Evolutionary conservation across 495 filamentous ascomycete species (phyloP).

Genomic region (Aspergillus indologenus): DNA sequence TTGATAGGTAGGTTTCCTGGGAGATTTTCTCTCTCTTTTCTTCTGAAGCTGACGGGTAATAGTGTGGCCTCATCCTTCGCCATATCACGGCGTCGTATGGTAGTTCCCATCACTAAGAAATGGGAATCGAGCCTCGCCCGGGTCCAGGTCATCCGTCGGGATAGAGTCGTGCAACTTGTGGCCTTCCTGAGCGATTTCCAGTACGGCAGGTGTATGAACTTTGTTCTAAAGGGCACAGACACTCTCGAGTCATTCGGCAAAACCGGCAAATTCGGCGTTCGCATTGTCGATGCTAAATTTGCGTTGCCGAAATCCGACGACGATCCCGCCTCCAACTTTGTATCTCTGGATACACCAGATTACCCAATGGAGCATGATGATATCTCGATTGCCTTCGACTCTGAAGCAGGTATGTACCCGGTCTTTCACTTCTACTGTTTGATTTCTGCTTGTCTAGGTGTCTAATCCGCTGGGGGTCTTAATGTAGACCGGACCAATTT

Average conservation of each 20-base stretch:
- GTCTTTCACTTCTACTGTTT: not conserved
- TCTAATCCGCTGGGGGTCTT: not conserved
- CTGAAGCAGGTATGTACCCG: constrained; percentile 62
- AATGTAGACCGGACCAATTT: constrained; percentile 48
- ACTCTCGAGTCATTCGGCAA: constrained; percentile 68
- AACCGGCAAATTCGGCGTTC: constrained; percentile 63
- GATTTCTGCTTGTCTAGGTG: not conserved
- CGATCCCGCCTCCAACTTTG: constrained; percentile 61
- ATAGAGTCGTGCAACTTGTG: constrained; percentile 68
- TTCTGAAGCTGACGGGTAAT: not conserved
- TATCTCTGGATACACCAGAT: constrained; percentile 81
- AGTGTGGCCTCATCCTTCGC: constrained; percentile 61
- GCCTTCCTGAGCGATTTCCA: constrained; percentile 79
- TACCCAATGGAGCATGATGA: constrained; percentile 90
- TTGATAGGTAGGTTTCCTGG: constrained; percentile 52
- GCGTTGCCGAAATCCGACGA: constrained; percentile 65
- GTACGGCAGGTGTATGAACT: constrained; percentile 83
- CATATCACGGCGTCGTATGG: constrained; percentile 80
- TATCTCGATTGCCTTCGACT: constrained; percentile 78
- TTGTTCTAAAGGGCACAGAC: constrained; percentile 76
- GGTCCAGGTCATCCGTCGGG: constrained; percentile 73
- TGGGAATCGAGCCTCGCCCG: constrained; percentile 76
- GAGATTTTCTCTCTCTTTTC: not conserved
- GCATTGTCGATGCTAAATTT: constrained; percentile 87
- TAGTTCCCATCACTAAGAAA: constrained; percentile 87